Percentiles rank a stretch among this genome's conserved stretches.
Evolutionary conservation across 192 early-diverging fungal species (phyloP).

Genomic region (Rhizophagus clarus): DNA sequence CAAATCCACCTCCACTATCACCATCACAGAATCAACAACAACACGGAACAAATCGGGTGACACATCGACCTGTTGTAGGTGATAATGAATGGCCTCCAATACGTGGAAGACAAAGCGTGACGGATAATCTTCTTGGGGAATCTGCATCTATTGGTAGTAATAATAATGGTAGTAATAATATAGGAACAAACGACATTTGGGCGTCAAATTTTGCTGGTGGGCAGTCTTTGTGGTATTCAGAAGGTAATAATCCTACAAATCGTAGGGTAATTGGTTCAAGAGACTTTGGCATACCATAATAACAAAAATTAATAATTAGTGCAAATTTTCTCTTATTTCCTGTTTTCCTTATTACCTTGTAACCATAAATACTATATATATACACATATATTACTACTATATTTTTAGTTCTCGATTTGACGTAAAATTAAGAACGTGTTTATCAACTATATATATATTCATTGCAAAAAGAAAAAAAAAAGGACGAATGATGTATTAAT

Average conservation of each 20-base stretch:
- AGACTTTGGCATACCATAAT: constrained; percentile 29
- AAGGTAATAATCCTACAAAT: constrained; percentile 15
- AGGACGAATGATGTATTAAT: background rate
- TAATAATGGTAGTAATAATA: constrained; percentile 17
- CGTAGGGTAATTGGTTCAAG: constrained; percentile 22
- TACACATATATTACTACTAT: background rate
- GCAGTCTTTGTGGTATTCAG: constrained; percentile 26
- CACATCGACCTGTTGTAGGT: constrained; percentile 8
- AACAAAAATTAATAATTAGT: constrained; percentile 9
- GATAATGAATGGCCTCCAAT: constrained; percentile 31
- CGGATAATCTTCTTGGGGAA: background rate
- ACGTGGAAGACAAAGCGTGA: background rate
- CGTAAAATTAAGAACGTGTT: background rate
- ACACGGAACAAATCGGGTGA: background rate
- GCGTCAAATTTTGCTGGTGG: background rate
- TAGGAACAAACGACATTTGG: constrained; percentile 22
- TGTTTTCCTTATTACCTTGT: background rate
- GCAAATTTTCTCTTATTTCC: background rate
- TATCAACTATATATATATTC: background rate
- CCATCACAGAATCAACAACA: constrained; percentile 22
- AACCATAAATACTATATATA: constrained; percentile 11
- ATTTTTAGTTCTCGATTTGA: constrained; percentile 1
- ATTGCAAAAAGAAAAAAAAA: background rate
- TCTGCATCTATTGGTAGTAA: constrained; percentile 9
- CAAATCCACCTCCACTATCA: constrained; percentile 4